phyloP scores from a whole-genome alignment of 208 protist genomes.

The Leishmania aethiopica region DNA sequence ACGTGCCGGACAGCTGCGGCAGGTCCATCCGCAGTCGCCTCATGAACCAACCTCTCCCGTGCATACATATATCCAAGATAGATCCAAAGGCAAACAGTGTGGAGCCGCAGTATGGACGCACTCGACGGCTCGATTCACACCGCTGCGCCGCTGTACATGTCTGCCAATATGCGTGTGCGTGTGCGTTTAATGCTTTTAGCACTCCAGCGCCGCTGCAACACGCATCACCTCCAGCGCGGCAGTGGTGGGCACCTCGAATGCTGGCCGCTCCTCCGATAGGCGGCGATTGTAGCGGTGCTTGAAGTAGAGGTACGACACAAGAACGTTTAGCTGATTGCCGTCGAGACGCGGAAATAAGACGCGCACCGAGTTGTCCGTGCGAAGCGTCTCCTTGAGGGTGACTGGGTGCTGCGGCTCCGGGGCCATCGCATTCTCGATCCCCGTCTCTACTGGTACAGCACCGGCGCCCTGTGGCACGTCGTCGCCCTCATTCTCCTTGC shows the following conservation, averaged over 20 bases:
- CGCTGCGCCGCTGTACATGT: neutral
- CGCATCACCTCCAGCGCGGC: slow-evolving; percentile 81
- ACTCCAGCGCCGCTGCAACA: slow-evolving; percentile 69
- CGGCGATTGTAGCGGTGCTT: slow-evolving; percentile 82
- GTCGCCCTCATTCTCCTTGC: neutral
- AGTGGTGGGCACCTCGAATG: slow-evolving; percentile 56
- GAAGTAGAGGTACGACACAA: slow-evolving; percentile 86
- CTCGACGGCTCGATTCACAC: neutral
- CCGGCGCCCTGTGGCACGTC: neutral
- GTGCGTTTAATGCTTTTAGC: slow-evolving; percentile 27
- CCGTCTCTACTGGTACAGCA: neutral
- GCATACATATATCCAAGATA: neutral
- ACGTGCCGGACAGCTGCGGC: neutral
- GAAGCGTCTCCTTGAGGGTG: slow-evolving; percentile 34
- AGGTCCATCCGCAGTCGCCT: neutral
- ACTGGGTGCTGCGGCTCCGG: slow-evolving; percentile 14
- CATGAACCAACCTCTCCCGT: neutral
- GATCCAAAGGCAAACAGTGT: neutral
- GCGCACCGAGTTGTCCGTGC: slow-evolving; percentile 39
- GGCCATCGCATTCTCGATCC: neutral
- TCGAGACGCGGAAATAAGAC: slow-evolving; percentile 60
- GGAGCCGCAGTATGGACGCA: neutral
- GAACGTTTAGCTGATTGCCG: slow-evolving; percentile 55
- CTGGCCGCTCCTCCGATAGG: slow-evolving; percentile 43
- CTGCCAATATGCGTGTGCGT: neutral